Conservation (phyloP, 768 basidiomycete species). For the Royoungia palumana region DNA sequence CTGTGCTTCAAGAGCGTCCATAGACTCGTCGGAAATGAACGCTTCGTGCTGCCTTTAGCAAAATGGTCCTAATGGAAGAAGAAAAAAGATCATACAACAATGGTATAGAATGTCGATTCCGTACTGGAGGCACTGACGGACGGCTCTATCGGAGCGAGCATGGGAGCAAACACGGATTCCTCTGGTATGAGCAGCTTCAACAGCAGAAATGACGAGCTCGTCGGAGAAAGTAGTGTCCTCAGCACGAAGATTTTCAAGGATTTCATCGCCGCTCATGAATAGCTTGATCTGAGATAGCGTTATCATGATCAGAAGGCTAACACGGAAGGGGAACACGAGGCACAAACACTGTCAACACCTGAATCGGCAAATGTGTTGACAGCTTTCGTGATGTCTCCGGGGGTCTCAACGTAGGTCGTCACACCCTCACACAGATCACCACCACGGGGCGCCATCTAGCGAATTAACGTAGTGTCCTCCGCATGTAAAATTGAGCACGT, state of each 20-base stretch:
- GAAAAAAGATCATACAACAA: conserved; percentile 15
- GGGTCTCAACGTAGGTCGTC: conserved; percentile 30
- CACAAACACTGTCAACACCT: conserved; percentile 21
- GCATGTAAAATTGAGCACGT: background rate
- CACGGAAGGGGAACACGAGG: background rate
- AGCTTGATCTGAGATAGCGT: conserved; percentile 28
- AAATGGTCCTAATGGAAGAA: background rate
- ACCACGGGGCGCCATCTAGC: conserved; percentile 29
- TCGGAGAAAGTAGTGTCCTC: conserved; percentile 36
- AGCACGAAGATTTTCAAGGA: conserved; percentile 33
- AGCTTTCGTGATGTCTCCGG: conserved; percentile 27
- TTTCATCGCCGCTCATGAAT: conserved; percentile 37
- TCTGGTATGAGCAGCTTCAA: conserved; percentile 33
- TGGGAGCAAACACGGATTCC: conserved; percentile 39
- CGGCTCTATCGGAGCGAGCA: conserved; percentile 33
- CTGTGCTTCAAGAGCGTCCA: conserved; percentile 36
- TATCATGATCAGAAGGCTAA: background rate
- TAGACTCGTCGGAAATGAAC: conserved; percentile 36
- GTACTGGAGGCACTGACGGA: conserved; percentile 35
- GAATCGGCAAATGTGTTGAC: conserved; percentile 25
- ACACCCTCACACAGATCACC: conserved; percentile 33
- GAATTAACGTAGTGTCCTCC: background rate
- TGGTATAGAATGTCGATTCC: conserved; percentile 34
- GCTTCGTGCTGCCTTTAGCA: conserved; percentile 19
- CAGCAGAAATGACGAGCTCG: conserved; percentile 32